Base-by-base conservation (phyloP, 2,329 filamentous ascomycete species). In the Pseudopithomyces maydicus region DNA sequence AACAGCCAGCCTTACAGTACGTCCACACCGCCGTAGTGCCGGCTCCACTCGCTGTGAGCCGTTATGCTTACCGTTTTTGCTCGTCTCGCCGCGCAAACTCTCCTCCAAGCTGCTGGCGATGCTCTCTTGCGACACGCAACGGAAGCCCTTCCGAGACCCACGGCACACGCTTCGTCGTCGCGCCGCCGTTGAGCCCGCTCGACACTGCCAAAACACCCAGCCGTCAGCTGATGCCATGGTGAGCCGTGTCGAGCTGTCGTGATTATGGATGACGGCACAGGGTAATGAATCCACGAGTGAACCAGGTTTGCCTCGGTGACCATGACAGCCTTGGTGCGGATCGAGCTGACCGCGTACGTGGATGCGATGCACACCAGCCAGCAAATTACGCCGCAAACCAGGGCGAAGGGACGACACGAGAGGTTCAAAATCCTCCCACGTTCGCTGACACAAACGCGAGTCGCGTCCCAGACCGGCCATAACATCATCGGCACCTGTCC, bases 401-500 rank as follows among this genome's bases (percentile, higher is more conserved):
- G 45, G 61, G 57, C 57, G 56, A 46, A 56, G 42, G 61, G 44
- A 44, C 54, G 56, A 61, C 50, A 59, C 69, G 68, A 72, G 68
- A 73, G 66, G 57, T 66, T 61, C 60, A 63, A 64, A 57, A 63
- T 65, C 63, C 58, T 66, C 64, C 44, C 63, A 45, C 61, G 50
- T 49, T 57, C 57, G 59, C 62, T 62, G 50, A 55, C 49, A 53
- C 1, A 54, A 92, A 90, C 53, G 87, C 0, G 91, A 88, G 70
- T 96, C 97, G 20, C 91, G 89, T 0, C 86, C 83, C 1, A 91
- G 90, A 41, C 60, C 62, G 64, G 61, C 59, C 54, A 57, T 57
- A 50, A 63, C 56, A 55, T 57, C 55, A 64, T 65, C 57, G 56
- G 63, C 57, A 64, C 54, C 43, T 58, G 55, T 61, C 50, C 56